Evolutionary conservation across 495 filamentous ascomycete genomes (phyloP), one percentile per base, ranked within the genome.

Genomic region (Penicillium crystallinum): DNA sequence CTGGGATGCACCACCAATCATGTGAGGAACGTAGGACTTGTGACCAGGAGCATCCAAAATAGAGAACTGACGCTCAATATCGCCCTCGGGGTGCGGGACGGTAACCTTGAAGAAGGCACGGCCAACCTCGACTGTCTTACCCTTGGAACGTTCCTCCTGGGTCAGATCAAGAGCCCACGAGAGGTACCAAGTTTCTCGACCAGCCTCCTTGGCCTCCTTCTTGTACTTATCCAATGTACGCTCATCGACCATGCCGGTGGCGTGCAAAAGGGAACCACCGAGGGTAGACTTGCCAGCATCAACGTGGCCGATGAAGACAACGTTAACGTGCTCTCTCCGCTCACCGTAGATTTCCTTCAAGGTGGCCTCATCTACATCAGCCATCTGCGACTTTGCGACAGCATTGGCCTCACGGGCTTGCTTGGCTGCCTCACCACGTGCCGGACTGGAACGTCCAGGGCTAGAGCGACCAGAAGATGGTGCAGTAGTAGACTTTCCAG

Each of bases 161-260:
- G 91, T 97, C 59, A 96, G 71, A 81, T 99, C 95, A 44, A 97
- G 80, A 36, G 91, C 93, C 95, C 91, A 97, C 41, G 91, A 99
- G 10, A 97, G 76, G 65, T 96, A 97, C 95, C 91, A 97, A n/a
- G 89, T 89, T 77, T 97, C 92, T 77, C 91, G 87, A 48, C 93
- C 93, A 46, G 91, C 80, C 12, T 96, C 93, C 75, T 96, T 97
- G 21, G 93, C 93, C 58, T 97, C 93, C 52, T 82, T 81, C 80
- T 92, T 97, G 75, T 93, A 93, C 68, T 99, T 99, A 10, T 99
- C 93, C 77, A 99, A 81, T 17, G 93, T 99, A 59, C 93, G 83
- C 71, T 99, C 91, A 63, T 99, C 95, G 11, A 99, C 93, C 93
- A 99, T 99, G 38, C 93, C 93, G 14, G 93, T 97, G 51, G 81